These are phyloP conservation scores for Delitschia confertaspora DNA, from an alignment of 495 filamentous ascomycete species.

Conservation along the genomic window DNA sequence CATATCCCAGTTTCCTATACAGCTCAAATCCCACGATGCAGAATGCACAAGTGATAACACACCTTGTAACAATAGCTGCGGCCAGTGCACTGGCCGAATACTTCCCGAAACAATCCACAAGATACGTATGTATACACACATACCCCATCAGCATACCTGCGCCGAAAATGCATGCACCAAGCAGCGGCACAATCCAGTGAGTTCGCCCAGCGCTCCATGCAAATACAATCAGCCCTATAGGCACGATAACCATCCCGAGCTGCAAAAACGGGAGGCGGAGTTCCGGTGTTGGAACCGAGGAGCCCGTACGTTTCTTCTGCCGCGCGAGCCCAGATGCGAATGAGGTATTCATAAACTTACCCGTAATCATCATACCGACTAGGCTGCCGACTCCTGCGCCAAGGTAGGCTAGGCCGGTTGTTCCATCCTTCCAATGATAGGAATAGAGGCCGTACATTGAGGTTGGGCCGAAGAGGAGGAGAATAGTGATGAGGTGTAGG, in stretches of 20 bases:
- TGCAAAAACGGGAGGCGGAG: constrained; percentile 11
- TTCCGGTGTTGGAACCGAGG: constrained; percentile 25
- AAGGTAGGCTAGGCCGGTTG: constrained; percentile 5
- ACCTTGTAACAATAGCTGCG: constrained; percentile 32
- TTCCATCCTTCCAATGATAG: constrained; percentile 6
- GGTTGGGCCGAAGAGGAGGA: background rate
- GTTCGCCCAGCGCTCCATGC: constrained; percentile 30
- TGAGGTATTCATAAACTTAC: constrained; percentile 1
- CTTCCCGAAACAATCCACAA: constrained; percentile 32
- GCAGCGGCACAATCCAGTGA: constrained; percentile 26
- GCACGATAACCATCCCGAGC: background rate
- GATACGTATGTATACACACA: constrained; percentile 26
- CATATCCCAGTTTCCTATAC: constrained; percentile 32
- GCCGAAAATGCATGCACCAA: constrained; percentile 38
- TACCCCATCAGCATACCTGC: constrained; percentile 42
- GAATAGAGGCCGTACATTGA: background rate
- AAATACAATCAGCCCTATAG: constrained; percentile 14
- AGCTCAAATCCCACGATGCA: constrained; percentile 33
- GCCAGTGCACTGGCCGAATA: constrained; percentile 36
- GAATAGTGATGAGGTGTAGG: constrained; percentile 4
- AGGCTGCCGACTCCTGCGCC: constrained; percentile 9
- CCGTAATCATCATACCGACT: constrained; percentile 2
- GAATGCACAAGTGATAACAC: constrained; percentile 30
- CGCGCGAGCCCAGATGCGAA: background rate
- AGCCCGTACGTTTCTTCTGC: constrained; percentile 1